These are phyloP conservation scores for Thelonectria rubi DNA, from an alignment of 2,329 filamentous ascomycete species.

Conservation along the genomic window DNA sequence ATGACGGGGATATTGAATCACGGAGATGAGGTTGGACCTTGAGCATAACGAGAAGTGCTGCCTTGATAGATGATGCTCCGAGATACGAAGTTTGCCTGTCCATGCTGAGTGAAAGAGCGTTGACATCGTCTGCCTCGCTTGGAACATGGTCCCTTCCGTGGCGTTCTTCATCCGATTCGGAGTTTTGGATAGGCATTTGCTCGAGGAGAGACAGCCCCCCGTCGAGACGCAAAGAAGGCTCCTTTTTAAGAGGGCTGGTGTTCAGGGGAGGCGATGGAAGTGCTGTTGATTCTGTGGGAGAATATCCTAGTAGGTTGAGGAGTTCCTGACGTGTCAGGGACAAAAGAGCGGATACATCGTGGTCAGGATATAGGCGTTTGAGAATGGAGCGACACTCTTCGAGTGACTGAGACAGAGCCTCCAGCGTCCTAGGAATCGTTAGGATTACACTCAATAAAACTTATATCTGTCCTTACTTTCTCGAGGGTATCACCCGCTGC, in stretches of 20 bases:
- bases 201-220: slow-evolving; percentile 51
- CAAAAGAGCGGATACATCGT: slow-evolving; percentile 60
- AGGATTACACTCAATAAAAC: slow-evolving; percentile 26
- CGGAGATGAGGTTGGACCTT: slow-evolving; percentile 61
- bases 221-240: slow-evolving; percentile 61
- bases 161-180: slow-evolving; percentile 22
- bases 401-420: slow-evolving; percentile 70
- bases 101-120: slow-evolving; percentile 66
- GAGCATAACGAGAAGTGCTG: slow-evolving; percentile 76
- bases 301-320: slow-evolving; percentile 63
- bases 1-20: slow-evolving; percentile 56
- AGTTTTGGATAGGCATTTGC: slow-evolving; percentile 13
- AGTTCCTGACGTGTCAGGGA: slow-evolving; percentile 68
- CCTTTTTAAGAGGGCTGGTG: slow-evolving; percentile 57
- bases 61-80: slow-evolving; percentile 79
- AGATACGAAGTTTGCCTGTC: slow-evolving; percentile 72
- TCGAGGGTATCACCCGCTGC: slow-evolving; percentile 78
- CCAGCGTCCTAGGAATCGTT: slow-evolving; percentile 58
- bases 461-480: slow-evolving; percentile 65
- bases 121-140: slow-evolving; percentile 36
- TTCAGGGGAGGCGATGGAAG: slow-evolving; percentile 65
- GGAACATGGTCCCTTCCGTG: slow-evolving; percentile 12
- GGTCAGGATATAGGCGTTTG: slow-evolving; percentile 68
- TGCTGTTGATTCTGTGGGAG: slow-evolving; percentile 52
- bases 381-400: slow-evolving; percentile 73